A percentile compares a stretch with the other conserved stretches of the same genome.
phyloP scores from a whole-genome alignment of 2,329 filamentous ascomycete species.

The Alternaria triticina region DNA sequence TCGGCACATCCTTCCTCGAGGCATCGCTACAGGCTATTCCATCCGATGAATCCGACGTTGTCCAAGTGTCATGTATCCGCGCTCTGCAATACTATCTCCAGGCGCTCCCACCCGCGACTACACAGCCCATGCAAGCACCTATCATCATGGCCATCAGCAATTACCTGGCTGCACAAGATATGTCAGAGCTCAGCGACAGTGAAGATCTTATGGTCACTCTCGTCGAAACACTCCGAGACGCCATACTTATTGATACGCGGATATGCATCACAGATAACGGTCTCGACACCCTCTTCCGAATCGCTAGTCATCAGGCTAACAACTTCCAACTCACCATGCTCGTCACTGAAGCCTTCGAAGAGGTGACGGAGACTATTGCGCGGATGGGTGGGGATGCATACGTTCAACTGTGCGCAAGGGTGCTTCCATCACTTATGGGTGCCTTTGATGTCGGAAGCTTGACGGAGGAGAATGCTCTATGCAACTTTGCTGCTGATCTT shows the following conservation, averaged over 20 bases:
- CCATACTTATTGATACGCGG: slow-evolving; percentile 78
- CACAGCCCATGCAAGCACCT: slow-evolving; percentile 64
- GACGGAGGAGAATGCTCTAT: slow-evolving; percentile 82
- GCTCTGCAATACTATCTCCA: slow-evolving; percentile 74
- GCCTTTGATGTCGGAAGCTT: slow-evolving; percentile 88
- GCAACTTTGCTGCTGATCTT: slow-evolving; percentile 86
- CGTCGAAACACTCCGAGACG: slow-evolving; percentile 82
- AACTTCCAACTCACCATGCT: slow-evolving; percentile 92
- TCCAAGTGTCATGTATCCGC: slow-evolving; percentile 90
- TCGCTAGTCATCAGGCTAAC: slow-evolving; percentile 84
- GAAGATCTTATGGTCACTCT: slow-evolving; percentile 92
- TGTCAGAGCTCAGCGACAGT: slow-evolving; percentile 82
- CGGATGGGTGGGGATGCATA: slow-evolving; percentile 72
- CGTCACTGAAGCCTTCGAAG: slow-evolving; percentile 89
- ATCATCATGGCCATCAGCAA: slow-evolving; percentile 68
- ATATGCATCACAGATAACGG: slow-evolving; percentile 78
- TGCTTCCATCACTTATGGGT: slow-evolving; percentile 84
- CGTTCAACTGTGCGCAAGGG: slow-evolving; percentile 79
- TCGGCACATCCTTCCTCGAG: slow-evolving; percentile 71
- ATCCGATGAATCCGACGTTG: slow-evolving; percentile 80
- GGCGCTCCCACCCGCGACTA: slow-evolving; percentile 57
- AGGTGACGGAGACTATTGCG: slow-evolving; percentile 74
- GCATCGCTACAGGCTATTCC: slow-evolving; percentile 77
- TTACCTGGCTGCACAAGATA: slow-evolving; percentile 81
- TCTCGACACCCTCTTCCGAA: slow-evolving; percentile 82